Base-by-base conservation (phyloP, 257 asterid species). In the Solanum sitiens region DNA sequence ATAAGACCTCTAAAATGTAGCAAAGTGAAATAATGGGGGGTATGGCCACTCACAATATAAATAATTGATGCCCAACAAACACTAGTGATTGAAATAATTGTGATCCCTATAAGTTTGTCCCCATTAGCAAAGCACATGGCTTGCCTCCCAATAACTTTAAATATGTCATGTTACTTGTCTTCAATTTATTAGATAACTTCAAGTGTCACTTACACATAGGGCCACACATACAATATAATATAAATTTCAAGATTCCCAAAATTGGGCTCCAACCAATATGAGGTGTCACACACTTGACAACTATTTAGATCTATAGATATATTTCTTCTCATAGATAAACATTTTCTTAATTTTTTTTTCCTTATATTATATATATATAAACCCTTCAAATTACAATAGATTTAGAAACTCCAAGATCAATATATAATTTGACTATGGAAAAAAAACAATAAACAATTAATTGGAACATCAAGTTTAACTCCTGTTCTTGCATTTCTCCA, bases 401-500 rank as follows among this genome's bases (percentile, higher is more conserved):
- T 39, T 67, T 85, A 40, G 53, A 85, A 65, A 85, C 16, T 39
- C 80, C 77, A 85, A 40, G 65, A 61, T 85, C 77, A 71, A 85
- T 45, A 63, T 47, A 85, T 67, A 67, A 8, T 67, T 67, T 63
- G 80, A 42, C 77, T 65, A 85, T 40, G 75, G 40, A 42, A 42
- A 85, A 25, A 85, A 85, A 39, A 85, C 27, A 85, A 39, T 85
- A 80, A 68, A 67, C 56, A 63, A 63, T 15, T 71, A 39, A 85
- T 39, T 65, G 77, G 65, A 44, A 23, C 42, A 39, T 42, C 44
- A 85, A 67, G 13, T 85, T 85, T 63, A 93, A 86, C 89, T 72
- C 91, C 94, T 90, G 87, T 90, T 92, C 91, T 91, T 93, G 92
- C 95, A 93, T 86, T 91, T 92, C 86, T 90, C 91, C 79, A 93